Base-by-base conservation (phyloP, 306 rosid genomes). In the Psophocarpus tetragonolobus region DNA sequence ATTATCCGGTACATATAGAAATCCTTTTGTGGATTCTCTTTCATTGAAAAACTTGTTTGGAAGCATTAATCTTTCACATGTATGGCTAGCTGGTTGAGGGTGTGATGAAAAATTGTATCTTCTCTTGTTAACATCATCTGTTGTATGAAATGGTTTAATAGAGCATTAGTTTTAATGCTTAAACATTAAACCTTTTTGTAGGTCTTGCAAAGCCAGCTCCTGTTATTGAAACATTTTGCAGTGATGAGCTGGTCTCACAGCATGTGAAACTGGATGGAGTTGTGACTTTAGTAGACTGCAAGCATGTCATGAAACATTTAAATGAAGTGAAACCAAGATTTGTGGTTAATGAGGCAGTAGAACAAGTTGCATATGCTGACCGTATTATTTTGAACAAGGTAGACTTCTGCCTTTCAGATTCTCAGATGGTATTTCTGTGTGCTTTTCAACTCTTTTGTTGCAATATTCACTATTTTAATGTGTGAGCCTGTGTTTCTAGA, bases 151-250 rank as follows among this genome's bases (percentile, higher is more conserved):
- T 6, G 29, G 58, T 67, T 80, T 26, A 70, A 45, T 56, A 12
- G 61, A 27, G 14, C 30, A 58, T 74, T 33, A 32, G 17, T 71
- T 69, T 70, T 20, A 24, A 18, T 14, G 18, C 36, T 86, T 39
- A 24, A 57, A 45, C 26, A 23, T 80, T 39, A 38, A 64, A 42
- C 32, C 20, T 35, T 72, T 81, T 68, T 83, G 71, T 83, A 91
- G 98, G 97, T 60, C 98, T 94, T 71, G 97, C 98, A 41, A 94
- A 91, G 85, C 97, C 96, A 65, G 86, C 86, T 74, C 98, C 98
- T 64, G 93, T 94, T 72, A 94, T 94, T 74, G 97, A 94, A 81
- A 91, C 97, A 47, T 91, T 94, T 79, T 88, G 88, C 82, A 84
- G 78, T 6, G 98, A 94, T 71, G 97, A 94, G 63, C 50, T 90